phyloP scores from a whole-genome alignment of 148 eudicot species.

The Nyssa sinensis region DNA sequence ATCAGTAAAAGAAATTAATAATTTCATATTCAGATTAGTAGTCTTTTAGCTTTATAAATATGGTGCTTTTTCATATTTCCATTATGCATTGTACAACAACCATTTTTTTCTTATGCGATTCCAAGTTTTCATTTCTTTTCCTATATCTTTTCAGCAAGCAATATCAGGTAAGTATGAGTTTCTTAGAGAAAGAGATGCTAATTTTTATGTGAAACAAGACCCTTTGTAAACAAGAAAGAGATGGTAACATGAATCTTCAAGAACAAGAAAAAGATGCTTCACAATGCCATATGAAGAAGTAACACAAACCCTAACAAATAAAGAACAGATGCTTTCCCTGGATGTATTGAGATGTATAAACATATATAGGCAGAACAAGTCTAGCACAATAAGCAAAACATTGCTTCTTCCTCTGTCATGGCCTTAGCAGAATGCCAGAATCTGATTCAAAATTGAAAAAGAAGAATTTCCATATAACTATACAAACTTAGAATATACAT shows the following conservation, averaged over 20 bases:
- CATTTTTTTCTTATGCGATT: too few species aligned
- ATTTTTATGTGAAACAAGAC: neutral
- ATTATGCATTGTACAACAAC: too few species aligned
- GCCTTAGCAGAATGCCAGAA: constrained; percentile 16
- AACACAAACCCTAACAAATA: neutral
- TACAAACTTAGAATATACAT: neutral
- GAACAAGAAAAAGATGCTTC: neutral
- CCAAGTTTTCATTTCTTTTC: too few species aligned
- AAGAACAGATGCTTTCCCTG: constrained; percentile 16
- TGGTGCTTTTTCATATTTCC: too few species aligned
- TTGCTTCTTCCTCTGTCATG: constrained; percentile 6
- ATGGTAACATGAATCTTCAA: neutral
- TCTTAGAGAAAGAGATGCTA: too few species aligned
- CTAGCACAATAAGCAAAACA: neutral
- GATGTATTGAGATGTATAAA: too few species aligned
- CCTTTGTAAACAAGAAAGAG: neutral
- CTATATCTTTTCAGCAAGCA: too few species aligned
- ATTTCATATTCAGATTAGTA: too few species aligned
- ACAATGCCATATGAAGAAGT: neutral
- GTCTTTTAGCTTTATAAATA: too few species aligned
- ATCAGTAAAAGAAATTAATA: too few species aligned
- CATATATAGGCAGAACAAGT: neutral
- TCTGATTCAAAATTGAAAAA: constrained; percentile 26
- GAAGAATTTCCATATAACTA: constrained; percentile 11
- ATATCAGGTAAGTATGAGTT: too few species aligned